Base-by-base conservation (phyloP, 2,329 filamentous ascomycete genomes). In the Sarocladium brachiariae region DNA sequence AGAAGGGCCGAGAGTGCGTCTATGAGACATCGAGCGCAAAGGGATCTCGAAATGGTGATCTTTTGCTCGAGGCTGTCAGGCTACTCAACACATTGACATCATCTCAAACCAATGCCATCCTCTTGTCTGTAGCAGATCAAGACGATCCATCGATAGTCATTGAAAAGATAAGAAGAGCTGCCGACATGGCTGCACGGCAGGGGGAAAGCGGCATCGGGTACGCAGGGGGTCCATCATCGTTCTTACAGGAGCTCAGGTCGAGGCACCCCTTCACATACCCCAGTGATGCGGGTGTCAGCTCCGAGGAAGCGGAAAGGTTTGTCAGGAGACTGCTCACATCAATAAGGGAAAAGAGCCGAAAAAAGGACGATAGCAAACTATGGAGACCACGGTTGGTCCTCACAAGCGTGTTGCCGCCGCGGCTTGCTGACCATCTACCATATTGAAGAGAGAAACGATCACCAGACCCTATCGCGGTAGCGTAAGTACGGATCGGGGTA, bases 51-150 rank as follows among this genome's bases (percentile, higher is more conserved):
- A 49, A 37, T 37, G 46, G 46, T 8, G 46, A 49, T 19, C 30
- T 49, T 8, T 31, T 49, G 11, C 46, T 49, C 21, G 46, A 49
- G 46, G 46, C 46, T 37, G 31, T 37, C 18, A 13, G 46, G 8
- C 21, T 49, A 19, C 46, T 49, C 30, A 49, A 37, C 31, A 31
- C 30, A 7, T 31, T 49, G 30, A 37, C 30, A n/a, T 31, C 46
- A 21, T 8, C 31, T 19, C 30, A 16, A 11, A 21, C 23, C 19
- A 49, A 13, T 2, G 18, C 46, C 6, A 49, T 19, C 4, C 31
- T 49, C 2, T 18, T 37, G 3, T 18, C 30, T 6, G 24, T 37
- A 4, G 19, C 30, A 24, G 33, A 27, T 6, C 30, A 24, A 11
- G 5, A 25, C n/a, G 18, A 24, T 14, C 16, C 46, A 4, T 6